Evolutionary conservation across 805 yeast genomes (phyloP), one percentile per base, ranked within the genome.

Genomic region (Kazachstania bromeliacearum): DNA sequence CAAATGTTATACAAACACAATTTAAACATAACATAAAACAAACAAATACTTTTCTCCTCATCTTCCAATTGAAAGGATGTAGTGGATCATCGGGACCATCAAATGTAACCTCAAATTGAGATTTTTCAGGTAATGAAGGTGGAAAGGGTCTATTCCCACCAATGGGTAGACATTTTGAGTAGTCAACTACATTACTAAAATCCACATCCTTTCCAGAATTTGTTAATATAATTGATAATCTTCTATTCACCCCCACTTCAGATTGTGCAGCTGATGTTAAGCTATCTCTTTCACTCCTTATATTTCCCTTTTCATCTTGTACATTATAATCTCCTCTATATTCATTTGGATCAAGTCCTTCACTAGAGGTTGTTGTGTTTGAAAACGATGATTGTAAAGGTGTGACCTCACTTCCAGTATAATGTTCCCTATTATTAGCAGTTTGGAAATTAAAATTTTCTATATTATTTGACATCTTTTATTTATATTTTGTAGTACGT

Each of bases 1-100:
- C 94, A 71, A 81, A 76, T 2, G 89, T 68, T 16, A 77, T 68
- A 27, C 63, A 51, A 32, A 73, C 57, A 22, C 83, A 74, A 38
- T 46, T 40, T 14, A 60, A 52, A n/a, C 77, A 77, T 30, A 77
- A 57, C 7, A 65, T 46, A 0, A 53, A 28, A 51, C 77, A 67
- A n/a, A 66, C 58, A 7, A 55, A 31, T 1, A 66, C n/a, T 50
- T 77, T 80, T 39, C 60, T 66, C 28, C 37, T 47, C 27, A 63
- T 10, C 0, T 79, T 55, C 89, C 88, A 85, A 53, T 87, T 85
- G 52, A 77, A 78, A 0, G 96, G 95, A 55, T 78, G 85, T 7
- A 60, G 39, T 1, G 94, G 94, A 53, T 87, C 96, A 33, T 76
- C 66, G 1, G 79, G 78, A 0, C 95, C 94, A 51, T 81, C 81